Conservation (phyloP, 495 filamentous ascomycete genomes). For the Hyaloscypha finlandica region DNA sequence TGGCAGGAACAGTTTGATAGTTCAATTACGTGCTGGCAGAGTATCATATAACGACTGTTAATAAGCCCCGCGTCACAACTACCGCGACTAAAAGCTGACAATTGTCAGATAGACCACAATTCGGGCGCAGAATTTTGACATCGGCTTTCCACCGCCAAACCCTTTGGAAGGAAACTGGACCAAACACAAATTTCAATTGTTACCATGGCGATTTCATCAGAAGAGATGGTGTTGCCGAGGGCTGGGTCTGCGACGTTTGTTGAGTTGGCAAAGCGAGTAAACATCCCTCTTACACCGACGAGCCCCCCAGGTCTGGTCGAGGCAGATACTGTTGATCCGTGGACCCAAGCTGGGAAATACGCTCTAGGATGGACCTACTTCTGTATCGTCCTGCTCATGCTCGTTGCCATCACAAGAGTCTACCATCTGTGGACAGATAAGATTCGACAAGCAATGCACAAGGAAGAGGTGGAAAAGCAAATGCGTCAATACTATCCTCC, state of each 20-base stretch:
- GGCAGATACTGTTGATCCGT: slow-evolving; percentile 77
- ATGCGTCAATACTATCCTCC: slow-evolving; percentile 46
- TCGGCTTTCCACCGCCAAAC: neutral
- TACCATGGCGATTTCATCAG: slow-evolving; percentile 15
- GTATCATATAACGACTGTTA: neutral
- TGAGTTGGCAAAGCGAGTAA: slow-evolving; percentile 68
- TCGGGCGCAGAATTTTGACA: neutral
- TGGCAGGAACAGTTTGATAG: slow-evolving; percentile 14
- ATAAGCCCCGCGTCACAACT: neutral
- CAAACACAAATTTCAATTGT: neutral
- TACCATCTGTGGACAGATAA: slow-evolving; percentile 89
- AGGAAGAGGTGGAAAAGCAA: slow-evolving; percentile 64
- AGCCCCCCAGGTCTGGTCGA: slow-evolving; percentile 70
- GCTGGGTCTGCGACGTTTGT: slow-evolving; percentile 24
- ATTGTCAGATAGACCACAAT: neutral
- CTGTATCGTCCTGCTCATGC: slow-evolving; percentile 65
- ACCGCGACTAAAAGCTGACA: neutral
- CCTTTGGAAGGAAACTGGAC: neutral
- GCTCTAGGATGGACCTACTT: slow-evolving; percentile 88
- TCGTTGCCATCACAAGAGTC: slow-evolving; percentile 64
- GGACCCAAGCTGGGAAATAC: slow-evolving; percentile 80
- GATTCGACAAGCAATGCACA: slow-evolving; percentile 79
- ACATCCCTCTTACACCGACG: slow-evolving; percentile 67
- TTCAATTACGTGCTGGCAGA: neutral
- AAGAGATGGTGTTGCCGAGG: slow-evolving; percentile 20